Evolutionary conservation across 169 alveolate species (phyloP).

Genomic region (Eimeria acervulina): DNA sequence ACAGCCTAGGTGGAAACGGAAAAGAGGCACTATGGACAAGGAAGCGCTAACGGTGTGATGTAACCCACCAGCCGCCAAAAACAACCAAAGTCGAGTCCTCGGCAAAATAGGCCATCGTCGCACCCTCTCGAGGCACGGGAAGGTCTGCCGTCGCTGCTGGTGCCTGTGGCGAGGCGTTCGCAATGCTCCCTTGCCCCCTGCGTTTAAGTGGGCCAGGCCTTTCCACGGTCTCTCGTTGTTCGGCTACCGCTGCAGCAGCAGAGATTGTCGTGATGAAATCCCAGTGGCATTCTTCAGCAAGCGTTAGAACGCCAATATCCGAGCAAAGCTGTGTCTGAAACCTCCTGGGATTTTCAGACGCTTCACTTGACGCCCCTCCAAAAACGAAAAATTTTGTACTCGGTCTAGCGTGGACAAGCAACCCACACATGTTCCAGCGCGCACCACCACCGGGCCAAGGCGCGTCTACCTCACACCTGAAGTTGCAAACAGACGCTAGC

Average conservation of each 20-base stretch:
- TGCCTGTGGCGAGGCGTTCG: not conserved
- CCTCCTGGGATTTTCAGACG: constrained; percentile 93
- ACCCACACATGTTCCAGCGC: constrained; percentile 95
- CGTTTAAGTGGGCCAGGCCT: constrained; percentile 27
- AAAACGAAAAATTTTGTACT: constrained; percentile 96
- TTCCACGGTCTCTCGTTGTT: constrained; percentile 40
- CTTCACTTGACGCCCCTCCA: constrained; percentile 95
- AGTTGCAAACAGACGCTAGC: not conserved
- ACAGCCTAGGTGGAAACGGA: not conserved
- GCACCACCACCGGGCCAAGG: constrained; percentile 91
- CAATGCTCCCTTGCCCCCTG: constrained; percentile 53
- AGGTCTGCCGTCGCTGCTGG: constrained; percentile 8
- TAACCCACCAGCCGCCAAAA: constrained; percentile 95
- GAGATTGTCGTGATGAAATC: constrained; percentile 49
- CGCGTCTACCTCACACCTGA: constrained; percentile 92
- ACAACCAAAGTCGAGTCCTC: constrained; percentile 92
- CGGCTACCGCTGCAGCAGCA: constrained; percentile 67
- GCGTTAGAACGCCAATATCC: constrained; percentile 82
- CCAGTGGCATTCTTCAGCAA: constrained; percentile 72
- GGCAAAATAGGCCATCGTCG: constrained; percentile 94
- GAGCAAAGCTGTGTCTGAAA: constrained; percentile 84
- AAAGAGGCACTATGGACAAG: not conserved
- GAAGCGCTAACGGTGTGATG: too few relatives aligned
- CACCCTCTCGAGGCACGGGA: constrained; percentile 92
- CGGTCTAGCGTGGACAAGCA: constrained; percentile 96